Percentiles rank a stretch among this genome's conserved stretches.
Evolutionary conservation across 805 yeast species (phyloP).

Genomic region (Candida verbasci): DNA sequence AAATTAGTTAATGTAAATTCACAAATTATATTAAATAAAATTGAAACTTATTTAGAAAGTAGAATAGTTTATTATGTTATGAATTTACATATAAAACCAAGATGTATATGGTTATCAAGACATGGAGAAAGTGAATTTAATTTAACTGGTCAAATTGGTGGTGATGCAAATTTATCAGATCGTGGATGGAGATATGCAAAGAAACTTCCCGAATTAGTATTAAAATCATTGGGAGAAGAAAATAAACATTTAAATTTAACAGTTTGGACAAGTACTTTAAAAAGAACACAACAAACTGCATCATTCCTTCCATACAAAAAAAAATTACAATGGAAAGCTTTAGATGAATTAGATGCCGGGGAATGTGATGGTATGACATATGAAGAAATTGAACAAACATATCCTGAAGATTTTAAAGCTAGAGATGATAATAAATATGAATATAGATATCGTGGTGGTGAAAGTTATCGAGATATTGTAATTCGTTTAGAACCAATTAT

Average conservation of each 20-base stretch:
- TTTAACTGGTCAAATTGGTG: conserved; percentile 92
- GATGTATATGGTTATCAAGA: conserved; percentile 89
- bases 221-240: conserved; percentile 57
- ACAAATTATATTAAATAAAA: conserved; percentile 82
- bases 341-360: conserved; percentile 96
- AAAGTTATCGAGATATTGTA: conserved; percentile 92
- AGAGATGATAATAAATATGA: conserved; percentile 95
- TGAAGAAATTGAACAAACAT: conserved; percentile 78
- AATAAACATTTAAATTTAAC: conserved; percentile 55
- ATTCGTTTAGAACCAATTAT: conserved; percentile 94
- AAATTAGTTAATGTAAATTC: conserved; percentile 84
- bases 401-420: conserved; percentile 93
- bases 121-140: conserved; percentile 95
- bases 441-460: conserved; percentile 96
- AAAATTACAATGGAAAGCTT: conserved; percentile 90
- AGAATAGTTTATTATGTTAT: conserved; percentile 92
- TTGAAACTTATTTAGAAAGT: conserved; percentile 84
- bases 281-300: conserved; percentile 91
- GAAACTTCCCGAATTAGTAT: conserved; percentile 73
- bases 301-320: conserved; percentile 68
- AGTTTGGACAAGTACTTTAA: conserved; percentile 93
- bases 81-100: conserved; percentile 91
- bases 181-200: conserved; percentile 82
- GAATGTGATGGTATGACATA: conserved; percentile 97
- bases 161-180: conserved; percentile 80